Percentiles rank a stretch among this genome's conserved stretches.
phyloP scores from a whole-genome alignment of 331 rosid species.

The Malus hybrid region DNA sequence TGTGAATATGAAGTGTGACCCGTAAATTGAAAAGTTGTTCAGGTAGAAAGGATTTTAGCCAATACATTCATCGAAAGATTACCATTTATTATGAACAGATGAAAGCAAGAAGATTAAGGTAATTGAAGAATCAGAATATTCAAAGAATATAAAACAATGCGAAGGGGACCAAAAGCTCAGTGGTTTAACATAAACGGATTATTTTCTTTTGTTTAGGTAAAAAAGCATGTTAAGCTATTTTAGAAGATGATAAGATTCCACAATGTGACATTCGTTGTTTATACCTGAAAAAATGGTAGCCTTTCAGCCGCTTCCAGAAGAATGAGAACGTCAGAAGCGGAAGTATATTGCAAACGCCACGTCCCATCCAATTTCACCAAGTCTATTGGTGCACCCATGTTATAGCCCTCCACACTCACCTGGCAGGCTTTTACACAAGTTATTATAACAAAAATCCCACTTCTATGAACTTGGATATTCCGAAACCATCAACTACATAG shows the following conservation, averaged over 20 bases:
- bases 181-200: background rate
- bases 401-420: constrained; percentile 66
- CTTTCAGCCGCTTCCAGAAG: constrained; percentile 80
- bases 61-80: background rate
- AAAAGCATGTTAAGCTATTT: background rate
- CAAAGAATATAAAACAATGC: background rate
- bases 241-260: background rate
- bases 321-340: constrained; percentile 87
- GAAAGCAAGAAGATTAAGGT: background rate
- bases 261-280: background rate
- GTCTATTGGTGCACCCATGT: constrained; percentile 48
- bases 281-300: constrained; percentile 84
- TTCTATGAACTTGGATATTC: background rate
- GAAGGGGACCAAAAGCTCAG: background rate
- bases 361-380: constrained; percentile 67
- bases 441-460: background rate
- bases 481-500: background rate
- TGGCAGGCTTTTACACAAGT: constrained; percentile 17
- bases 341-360: constrained; percentile 89
- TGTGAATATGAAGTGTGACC: background rate
- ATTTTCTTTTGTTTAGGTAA: background rate
- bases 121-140: background rate
- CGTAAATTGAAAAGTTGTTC: background rate
- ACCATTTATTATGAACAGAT: background rate
- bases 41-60: background rate